These are phyloP conservation scores for Termitomyces sp. DNA, from an alignment of 768 basidiomycete species.

Conservation along the genomic window DNA sequence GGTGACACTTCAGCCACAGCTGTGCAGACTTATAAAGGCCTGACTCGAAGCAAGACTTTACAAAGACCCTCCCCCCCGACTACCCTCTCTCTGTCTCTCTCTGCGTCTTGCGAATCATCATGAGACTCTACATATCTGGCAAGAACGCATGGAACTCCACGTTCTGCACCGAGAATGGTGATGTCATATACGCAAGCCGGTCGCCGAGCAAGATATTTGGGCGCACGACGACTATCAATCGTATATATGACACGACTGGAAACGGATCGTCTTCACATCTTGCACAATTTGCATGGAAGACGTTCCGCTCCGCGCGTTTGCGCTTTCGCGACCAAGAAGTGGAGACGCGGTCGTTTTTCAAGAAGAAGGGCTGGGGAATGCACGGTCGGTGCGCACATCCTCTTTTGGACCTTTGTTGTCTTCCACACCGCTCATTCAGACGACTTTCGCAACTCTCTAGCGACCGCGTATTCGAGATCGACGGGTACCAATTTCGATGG, in stretches of 20 bases:
- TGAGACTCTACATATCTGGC: slow-evolving; percentile 19
- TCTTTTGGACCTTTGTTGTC: background rate
- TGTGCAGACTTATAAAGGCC: too few species aligned
- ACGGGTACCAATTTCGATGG: slow-evolving; percentile 20
- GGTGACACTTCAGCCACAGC: too few species aligned
- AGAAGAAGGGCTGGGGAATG: slow-evolving; percentile 17
- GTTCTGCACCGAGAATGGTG: slow-evolving; percentile 17
- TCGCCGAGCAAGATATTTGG: too few species aligned
- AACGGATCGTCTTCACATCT: background rate
- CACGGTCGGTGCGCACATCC: slow-evolving; percentile 14
- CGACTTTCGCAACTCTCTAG: slow-evolving; percentile 5
- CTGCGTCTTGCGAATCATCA: slow-evolving; percentile 9
- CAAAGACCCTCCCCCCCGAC: background rate
- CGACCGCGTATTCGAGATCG: slow-evolving; percentile 18
- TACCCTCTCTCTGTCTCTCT: background rate
- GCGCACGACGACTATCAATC: too few species aligned
- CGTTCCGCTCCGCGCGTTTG: slow-evolving; percentile 14
- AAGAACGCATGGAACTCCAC: slow-evolving; percentile 16
- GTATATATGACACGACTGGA: too few species aligned
- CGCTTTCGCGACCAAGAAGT: slow-evolving; percentile 15
- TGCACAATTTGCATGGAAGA: slow-evolving; percentile 19
- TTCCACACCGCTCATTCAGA: background rate
- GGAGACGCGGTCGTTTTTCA: slow-evolving; percentile 17
- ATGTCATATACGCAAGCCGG: slow-evolving; percentile 16
- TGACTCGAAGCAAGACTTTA: background rate